Percentiles rank a stretch among this genome's conserved stretches.
These are phyloP conservation scores for Aspergillus ostianus DNA, from an alignment of 495 filamentous ascomycete species.

Conservation along the genomic window DNA sequence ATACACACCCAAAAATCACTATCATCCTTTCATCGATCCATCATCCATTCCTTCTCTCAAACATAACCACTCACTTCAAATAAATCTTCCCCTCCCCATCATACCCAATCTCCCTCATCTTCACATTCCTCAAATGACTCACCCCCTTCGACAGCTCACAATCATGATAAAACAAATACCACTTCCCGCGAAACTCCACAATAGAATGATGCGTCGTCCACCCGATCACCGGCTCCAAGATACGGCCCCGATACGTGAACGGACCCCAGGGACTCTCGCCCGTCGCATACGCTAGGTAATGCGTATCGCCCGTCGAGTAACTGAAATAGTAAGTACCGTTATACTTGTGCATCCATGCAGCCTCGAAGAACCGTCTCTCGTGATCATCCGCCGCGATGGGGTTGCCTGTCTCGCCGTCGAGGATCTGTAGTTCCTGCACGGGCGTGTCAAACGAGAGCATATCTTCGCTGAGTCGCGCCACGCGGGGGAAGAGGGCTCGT, in stretches of 20 bases:
- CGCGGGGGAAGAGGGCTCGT: conserved; percentile 54
- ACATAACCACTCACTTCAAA: conserved; percentile 18
- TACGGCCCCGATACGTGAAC: conserved; percentile 66
- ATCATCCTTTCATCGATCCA: too few relatives aligned
- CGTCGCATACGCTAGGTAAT: conserved; percentile 64
- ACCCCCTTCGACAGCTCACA: conserved; percentile 59
- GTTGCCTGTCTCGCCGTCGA: conserved; percentile 54
- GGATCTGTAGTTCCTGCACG: conserved; percentile 53
- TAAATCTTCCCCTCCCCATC: conserved; percentile 59
- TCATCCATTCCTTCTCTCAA: neutral
- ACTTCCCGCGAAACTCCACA: conserved; percentile 64
- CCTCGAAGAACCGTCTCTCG: conserved; percentile 75
- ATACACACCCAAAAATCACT: neutral
- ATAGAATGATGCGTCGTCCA: conserved; percentile 84
- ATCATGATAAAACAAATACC: conserved; percentile 76
- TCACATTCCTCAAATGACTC: conserved; percentile 65
- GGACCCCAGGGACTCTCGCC: conserved; percentile 62
- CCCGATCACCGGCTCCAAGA: conserved; percentile 70
- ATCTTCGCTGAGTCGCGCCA: conserved; percentile 58
- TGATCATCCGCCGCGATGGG: conserved; percentile 63
- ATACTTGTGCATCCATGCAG: conserved; percentile 70
- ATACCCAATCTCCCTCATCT: conserved; percentile 71
- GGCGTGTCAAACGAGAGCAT: conserved; percentile 57
- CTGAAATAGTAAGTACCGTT: conserved; percentile 68
- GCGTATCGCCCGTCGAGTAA: conserved; percentile 74